Conservation (phyloP, 495 filamentous ascomycete genomes). For the Xylaria acuta region DNA sequence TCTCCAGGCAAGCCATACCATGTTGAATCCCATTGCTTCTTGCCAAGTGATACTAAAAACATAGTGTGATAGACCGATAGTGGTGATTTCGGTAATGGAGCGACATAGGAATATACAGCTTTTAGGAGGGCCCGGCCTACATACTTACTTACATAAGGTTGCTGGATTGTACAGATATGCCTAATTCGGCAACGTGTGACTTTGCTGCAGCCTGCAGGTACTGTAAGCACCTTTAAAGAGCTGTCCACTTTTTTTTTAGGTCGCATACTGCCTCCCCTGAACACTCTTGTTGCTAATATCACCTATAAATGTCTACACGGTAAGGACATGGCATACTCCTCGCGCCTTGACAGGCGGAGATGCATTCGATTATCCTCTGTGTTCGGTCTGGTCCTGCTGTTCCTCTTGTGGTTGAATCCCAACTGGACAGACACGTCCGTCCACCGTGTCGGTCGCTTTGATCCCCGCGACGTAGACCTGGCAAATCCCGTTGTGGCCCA, state of each 20-base stretch:
- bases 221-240: too few species aligned
- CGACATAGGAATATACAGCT: constrained; percentile 23
- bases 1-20: constrained; percentile 35
- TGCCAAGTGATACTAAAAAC: constrained; percentile 30
- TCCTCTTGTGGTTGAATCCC: constrained; percentile 35
- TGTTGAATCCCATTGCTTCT: constrained; percentile 31
- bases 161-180: neutral
- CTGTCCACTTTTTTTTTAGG: too few species aligned
- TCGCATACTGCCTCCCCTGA: too few species aligned
- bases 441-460: constrained; percentile 33
- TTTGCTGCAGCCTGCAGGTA: too few species aligned
- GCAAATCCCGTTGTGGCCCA: constrained; percentile 27
- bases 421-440: constrained; percentile 37
- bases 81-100: constrained; percentile 20
- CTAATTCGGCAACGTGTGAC: neutral
- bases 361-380: constrained; percentile 23
- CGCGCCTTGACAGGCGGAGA: constrained; percentile 31
- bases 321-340: constrained; percentile 9
- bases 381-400: constrained; percentile 19
- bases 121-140: too few species aligned
- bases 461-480: constrained; percentile 24
- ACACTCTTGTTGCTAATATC: neutral
- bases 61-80: constrained; percentile 25
- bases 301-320: neutral
- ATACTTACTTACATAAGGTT: too few species aligned